Evolutionary conservation across 495 filamentous ascomycete species (phyloP).

Genomic region (Tuber melanosporum): DNA sequence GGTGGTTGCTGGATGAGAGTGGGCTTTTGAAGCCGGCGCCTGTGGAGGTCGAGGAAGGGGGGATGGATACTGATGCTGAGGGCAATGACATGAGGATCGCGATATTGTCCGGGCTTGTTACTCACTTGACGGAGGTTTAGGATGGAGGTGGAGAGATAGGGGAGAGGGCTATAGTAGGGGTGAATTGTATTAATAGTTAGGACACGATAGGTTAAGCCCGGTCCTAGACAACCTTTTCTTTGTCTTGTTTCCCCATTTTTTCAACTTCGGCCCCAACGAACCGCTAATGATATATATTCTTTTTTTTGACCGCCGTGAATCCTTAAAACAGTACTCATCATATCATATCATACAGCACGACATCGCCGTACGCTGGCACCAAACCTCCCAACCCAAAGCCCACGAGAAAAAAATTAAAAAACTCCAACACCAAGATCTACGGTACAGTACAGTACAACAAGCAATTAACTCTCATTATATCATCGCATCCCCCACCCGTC

Average conservation of each 20-base stretch:
- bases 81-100: slow-evolving; percentile 39
- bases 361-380: not conserved
- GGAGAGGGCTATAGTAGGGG: not conserved
- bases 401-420: not conserved
- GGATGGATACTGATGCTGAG: slow-evolving; percentile 32
- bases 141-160: not conserved
- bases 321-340: not conserved
- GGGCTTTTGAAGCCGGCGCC: slow-evolving; percentile 46
- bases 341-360: slow-evolving; percentile 1
- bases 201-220: not conserved
- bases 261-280: not conserved
- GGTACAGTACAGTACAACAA: not conserved
- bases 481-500: not conserved
- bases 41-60: slow-evolving; percentile 39
- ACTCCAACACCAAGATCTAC: not conserved
- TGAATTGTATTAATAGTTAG: not conserved
- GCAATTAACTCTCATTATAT: not conserved
- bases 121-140: slow-evolving; percentile 37
- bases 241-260: not conserved
- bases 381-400: not conserved
- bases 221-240: not conserved
- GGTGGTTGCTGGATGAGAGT: slow-evolving; percentile 49
- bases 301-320: not conserved
- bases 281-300: not conserved
- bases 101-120: slow-evolving; percentile 38